phyloP scores from a whole-genome alignment of 2,329 filamentous ascomycete genomes.

The Aspergillus sp. region DNA sequence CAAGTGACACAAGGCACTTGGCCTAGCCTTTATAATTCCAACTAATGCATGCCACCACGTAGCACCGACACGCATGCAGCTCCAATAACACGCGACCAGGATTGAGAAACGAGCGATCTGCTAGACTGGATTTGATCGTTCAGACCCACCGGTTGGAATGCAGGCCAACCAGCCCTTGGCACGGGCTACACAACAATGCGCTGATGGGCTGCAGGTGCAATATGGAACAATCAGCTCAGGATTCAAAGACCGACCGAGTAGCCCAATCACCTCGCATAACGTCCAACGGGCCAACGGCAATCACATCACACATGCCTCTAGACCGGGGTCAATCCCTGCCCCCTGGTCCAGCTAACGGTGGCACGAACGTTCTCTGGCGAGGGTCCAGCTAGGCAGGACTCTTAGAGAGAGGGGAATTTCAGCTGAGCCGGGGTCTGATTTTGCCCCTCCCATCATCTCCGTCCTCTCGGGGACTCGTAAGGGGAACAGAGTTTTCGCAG shows the following conservation, averaged over 20 bases:
- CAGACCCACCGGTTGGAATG: not conserved
- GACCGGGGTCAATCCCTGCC: no score
- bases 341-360: no score
- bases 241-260: not conserved
- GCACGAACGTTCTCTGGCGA: no score
- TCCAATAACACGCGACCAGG: no score
- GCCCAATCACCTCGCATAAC: not conserved
- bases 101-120: no score
- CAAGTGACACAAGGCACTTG: no score
- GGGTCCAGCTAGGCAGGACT: no score
- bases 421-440: not conserved
- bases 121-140: no score
- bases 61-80: not conserved
- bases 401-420: not conserved
- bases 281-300: not conserved
- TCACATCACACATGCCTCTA: not conserved
- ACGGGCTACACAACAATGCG: not conserved
- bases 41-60: not conserved
- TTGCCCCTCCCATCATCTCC: not conserved
- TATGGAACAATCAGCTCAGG: not conserved
- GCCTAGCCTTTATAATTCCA: no score
- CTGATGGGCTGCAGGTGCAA: not conserved
- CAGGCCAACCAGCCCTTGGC: no score
- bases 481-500: not conserved
- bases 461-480: not conserved